Conservation (phyloP, 2,329 filamentous ascomycete genomes). For the Sporothrix mexicana region DNA sequence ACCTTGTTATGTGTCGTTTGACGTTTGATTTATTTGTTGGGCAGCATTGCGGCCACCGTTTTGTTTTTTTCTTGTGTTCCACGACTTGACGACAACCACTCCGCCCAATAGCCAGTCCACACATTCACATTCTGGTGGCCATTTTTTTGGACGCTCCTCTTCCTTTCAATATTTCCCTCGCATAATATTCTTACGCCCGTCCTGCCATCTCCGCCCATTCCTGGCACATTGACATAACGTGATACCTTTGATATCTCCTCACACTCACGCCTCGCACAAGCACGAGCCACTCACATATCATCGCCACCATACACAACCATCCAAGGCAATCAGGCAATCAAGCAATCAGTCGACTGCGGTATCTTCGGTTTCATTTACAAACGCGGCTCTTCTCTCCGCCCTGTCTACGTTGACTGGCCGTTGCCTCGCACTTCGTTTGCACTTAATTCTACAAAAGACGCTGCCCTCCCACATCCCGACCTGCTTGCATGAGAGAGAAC, state of each 20-base stretch:
- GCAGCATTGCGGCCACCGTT: constrained; percentile 26
- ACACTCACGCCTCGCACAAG: constrained; percentile 1
- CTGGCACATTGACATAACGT: constrained; percentile 20
- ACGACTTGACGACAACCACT: not conserved
- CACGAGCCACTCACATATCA: too few relatives aligned
- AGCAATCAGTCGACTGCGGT: constrained; percentile 14
- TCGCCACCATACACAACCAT: not conserved
- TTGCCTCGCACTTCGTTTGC: not conserved
- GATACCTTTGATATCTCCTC: not conserved
- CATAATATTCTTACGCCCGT: not conserved
- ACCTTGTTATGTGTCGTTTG: not conserved
- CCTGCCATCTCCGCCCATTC: not conserved
- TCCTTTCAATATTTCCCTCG: not conserved
- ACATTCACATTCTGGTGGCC: constrained; percentile 7
- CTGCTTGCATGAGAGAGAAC: too few relatives aligned
- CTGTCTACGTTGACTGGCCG: not conserved
- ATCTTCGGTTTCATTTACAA: constrained; percentile 17
- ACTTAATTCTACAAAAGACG: not conserved
- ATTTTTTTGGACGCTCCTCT: not conserved
- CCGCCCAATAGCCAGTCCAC: constrained; percentile 24
- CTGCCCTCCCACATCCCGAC: not conserved
- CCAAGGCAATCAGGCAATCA: not conserved
- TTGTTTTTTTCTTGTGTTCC: not conserved
- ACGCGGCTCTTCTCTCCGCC: not conserved
- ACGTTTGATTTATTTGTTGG: constrained; percentile 11